These are phyloP conservation scores for Dimocarpus longan DNA, from an alignment of 345 rosid species.

Conservation along the genomic window DNA sequence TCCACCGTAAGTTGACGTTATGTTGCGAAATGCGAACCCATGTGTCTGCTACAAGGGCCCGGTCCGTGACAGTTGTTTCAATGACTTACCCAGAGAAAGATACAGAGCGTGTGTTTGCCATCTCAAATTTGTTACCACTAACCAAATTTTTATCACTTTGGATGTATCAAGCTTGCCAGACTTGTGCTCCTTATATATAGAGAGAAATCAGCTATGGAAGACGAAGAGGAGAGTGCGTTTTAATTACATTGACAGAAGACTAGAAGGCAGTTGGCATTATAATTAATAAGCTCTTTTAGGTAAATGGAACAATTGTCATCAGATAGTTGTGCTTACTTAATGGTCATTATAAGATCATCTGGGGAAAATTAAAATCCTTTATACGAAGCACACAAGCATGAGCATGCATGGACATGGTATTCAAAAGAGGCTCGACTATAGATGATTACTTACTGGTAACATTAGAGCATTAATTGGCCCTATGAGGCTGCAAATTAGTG, in stretches of 20 bases:
- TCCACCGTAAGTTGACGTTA: background rate
- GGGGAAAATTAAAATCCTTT: background rate
- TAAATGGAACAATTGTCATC: background rate
- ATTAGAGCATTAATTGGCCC: background rate
- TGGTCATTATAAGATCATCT: background rate
- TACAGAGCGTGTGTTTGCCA: background rate
- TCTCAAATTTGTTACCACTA: background rate
- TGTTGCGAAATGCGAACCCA: constrained; percentile 26
- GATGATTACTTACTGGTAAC: background rate
- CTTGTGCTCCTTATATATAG: background rate
- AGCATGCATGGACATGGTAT: background rate
- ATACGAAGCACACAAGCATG: background rate
- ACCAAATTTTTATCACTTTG: background rate
- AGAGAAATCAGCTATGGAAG: background rate
- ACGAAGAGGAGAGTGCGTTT: background rate
- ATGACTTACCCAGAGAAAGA: constrained; percentile 23
- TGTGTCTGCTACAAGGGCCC: constrained; percentile 14
- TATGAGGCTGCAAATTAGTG: background rate
- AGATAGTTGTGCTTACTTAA: background rate
- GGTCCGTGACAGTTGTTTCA: constrained; percentile 27
- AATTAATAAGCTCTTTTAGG: background rate
- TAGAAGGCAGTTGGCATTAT: background rate
- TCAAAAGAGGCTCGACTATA: background rate
- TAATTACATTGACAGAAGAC: background rate
- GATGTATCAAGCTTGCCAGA: background rate